Evolutionary conservation across 2,329 filamentous ascomycete genomes (phyloP).

Genomic region (Sporothrix pseudoabietina): DNA sequence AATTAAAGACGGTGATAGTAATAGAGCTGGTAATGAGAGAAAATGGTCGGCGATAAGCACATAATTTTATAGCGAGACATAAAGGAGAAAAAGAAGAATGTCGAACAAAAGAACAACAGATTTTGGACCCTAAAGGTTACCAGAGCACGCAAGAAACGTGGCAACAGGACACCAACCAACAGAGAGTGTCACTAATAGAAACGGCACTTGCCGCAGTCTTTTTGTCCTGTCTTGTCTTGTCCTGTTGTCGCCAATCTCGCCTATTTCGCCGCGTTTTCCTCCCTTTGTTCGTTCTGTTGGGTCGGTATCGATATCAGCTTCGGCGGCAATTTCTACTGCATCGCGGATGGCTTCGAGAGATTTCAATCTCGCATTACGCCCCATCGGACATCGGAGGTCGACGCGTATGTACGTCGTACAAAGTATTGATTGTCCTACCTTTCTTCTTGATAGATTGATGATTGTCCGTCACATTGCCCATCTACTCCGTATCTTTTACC

Average conservation of each 20-base stretch:
- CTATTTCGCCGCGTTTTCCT: not conserved
- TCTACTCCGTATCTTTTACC: not conserved
- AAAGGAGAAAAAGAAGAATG: not conserved
- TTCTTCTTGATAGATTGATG: no score
- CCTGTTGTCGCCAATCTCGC: not conserved
- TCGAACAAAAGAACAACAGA: not conserved
- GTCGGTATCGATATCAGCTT: not conserved
- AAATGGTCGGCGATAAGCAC: not conserved
- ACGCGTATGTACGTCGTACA: no score
- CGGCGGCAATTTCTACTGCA: not conserved
- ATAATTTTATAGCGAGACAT: not conserved
- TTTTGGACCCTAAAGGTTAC: not conserved
- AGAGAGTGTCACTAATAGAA: not conserved
- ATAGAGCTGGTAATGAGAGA: not conserved
- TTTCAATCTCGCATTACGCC: not conserved
- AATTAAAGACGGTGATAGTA: not conserved
- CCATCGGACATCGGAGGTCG: no score
- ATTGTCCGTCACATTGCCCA: no score
- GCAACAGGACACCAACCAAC: not conserved
- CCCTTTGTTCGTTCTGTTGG: not conserved
- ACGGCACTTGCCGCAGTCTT: not conserved
- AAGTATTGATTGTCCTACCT: no score
- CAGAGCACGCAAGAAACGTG: not conserved
- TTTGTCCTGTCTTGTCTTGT: not conserved
- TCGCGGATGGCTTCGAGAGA: not conserved